Evolutionary conservation across 176 grass and related monocot genomes (phyloP).

Genomic region (Carex littledalei): DNA sequence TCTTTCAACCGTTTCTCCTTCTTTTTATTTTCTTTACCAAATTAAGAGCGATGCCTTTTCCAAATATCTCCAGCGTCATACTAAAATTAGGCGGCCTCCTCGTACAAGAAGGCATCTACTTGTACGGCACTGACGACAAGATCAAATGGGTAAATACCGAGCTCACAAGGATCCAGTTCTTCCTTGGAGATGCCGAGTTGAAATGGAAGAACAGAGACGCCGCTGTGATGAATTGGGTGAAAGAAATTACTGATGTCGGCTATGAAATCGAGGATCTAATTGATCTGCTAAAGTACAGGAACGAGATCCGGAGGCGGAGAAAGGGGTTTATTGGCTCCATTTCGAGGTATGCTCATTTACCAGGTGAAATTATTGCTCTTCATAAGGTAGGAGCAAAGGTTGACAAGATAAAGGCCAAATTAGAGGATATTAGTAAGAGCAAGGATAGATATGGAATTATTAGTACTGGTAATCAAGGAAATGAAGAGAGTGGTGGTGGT

Average conservation of each 20-base stretch:
- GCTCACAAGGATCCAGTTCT: constrained; percentile 7
- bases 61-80: neutral
- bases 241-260: neutral
- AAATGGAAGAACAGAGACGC: constrained; percentile 13
- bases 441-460: constrained; percentile 10
- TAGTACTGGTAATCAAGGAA: neutral
- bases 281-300: constrained; percentile 13
- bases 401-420: constrained; percentile 15
- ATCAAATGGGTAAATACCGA: neutral
- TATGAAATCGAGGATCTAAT: constrained; percentile 12
- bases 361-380: neutral
- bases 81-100: neutral
- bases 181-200: neutral
- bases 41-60: constrained; percentile 2
- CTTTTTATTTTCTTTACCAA: neutral
- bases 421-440: neutral
- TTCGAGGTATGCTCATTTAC: constrained; percentile 14
- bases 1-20: neutral
- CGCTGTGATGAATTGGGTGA: constrained; percentile 15
- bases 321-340: constrained; percentile 6
- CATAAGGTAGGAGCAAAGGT: constrained; percentile 21
- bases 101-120: constrained; percentile 6
- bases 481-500: neutral
- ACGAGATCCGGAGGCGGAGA: neutral
- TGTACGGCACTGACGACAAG: neutral